A percentile compares a stretch with the other conserved stretches of the same genome.
phyloP scores from a whole-genome alignment of 1,139 yeast species.

The Lodderomyces pseudojiufengensis region DNA sequence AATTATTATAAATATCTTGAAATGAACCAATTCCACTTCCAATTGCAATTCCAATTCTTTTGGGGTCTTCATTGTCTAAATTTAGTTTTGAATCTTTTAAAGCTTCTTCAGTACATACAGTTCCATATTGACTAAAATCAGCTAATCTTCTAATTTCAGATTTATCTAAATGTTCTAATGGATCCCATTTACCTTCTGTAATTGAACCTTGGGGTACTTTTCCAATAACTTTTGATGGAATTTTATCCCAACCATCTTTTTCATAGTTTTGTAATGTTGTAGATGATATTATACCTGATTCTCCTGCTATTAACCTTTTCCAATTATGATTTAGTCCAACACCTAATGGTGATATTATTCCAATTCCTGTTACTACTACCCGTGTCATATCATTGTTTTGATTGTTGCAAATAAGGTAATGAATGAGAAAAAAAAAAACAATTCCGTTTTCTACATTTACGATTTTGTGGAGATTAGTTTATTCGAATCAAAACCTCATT shows the following conservation, averaged over 20 bases:
- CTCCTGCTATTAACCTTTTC: constrained; percentile 45
- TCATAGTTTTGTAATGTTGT: constrained; percentile 44
- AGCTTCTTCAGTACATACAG: constrained; percentile 78
- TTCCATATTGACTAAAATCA: constrained; percentile 71
- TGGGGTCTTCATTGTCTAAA: constrained; percentile 24
- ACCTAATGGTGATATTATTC: constrained; percentile 83
- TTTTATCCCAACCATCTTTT: constrained; percentile 41
- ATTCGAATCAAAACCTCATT: too few species aligned
- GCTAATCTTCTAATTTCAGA: constrained; percentile 62
- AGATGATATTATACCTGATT: constrained; percentile 59
- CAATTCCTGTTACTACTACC: constrained; percentile 91
- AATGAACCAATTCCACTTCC: constrained; percentile 95
- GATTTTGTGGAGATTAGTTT: too few species aligned
- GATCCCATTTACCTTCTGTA: constrained; percentile 50
- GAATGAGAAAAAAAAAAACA: too few species aligned
- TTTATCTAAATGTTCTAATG: constrained; percentile 39
- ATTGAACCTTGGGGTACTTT: constrained; percentile 57
- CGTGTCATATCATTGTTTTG: constrained; percentile 15
- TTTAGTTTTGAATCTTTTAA: constrained; percentile 56
- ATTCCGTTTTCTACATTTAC: too few species aligned
- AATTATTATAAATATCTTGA: constrained; percentile 64
- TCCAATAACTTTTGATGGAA: constrained; percentile 79
- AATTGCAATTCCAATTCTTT: constrained; percentile 64
- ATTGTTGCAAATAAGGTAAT: too few species aligned
- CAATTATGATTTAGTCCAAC: constrained; percentile 57